A percentile compares a stretch with the other conserved stretches of the same genome.
These are phyloP conservation scores for Leccinum colubrinum DNA, from an alignment of 1,284 basidiomycete species.

Conservation along the genomic window DNA sequence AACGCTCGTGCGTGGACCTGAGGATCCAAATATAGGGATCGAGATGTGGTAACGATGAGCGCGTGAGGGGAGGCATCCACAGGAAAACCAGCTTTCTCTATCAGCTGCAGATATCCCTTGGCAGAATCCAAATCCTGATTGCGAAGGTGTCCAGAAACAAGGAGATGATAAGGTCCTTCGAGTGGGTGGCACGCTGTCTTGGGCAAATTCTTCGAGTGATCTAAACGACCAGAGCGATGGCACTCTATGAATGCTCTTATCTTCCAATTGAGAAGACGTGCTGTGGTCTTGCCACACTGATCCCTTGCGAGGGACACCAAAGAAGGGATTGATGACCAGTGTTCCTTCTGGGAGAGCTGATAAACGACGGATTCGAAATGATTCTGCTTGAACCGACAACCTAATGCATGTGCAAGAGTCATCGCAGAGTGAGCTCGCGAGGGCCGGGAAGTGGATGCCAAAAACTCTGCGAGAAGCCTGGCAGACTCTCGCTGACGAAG, in stretches of 20 bases:
- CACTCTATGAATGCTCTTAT: conserved; percentile 55
- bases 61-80: conserved; percentile 58
- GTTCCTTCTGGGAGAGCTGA: conserved; percentile 41
- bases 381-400: conserved; percentile 47
- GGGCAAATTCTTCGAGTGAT: conserved; percentile 49
- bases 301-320: conserved; percentile 46
- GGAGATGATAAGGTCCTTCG: conserved; percentile 62
- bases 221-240: conserved; percentile 45
- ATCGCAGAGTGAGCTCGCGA: conserved; percentile 44
- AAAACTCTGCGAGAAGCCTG: conserved; percentile 41
- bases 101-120: conserved; percentile 46
- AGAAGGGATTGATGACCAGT: conserved; percentile 51
- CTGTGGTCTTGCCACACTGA: conserved; percentile 47
- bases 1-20: conserved; percentile 53
- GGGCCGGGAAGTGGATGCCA: conserved; percentile 44
- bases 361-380: conserved; percentile 58
- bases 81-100: conserved; percentile 56
- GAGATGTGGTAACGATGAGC: conserved; percentile 56
- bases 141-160: conserved; percentile 62
- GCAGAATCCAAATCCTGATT: conserved; percentile 62
- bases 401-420: conserved; percentile 45
- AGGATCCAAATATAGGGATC: conserved; percentile 55
- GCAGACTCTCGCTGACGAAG: conserved; percentile 41
- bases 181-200: conserved; percentile 45
- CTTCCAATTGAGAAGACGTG: conserved; percentile 67